Evolutionary conservation across 192 early-diverging fungal genomes (phyloP).

Genomic region (Gamsiella multidivaricata): DNA sequence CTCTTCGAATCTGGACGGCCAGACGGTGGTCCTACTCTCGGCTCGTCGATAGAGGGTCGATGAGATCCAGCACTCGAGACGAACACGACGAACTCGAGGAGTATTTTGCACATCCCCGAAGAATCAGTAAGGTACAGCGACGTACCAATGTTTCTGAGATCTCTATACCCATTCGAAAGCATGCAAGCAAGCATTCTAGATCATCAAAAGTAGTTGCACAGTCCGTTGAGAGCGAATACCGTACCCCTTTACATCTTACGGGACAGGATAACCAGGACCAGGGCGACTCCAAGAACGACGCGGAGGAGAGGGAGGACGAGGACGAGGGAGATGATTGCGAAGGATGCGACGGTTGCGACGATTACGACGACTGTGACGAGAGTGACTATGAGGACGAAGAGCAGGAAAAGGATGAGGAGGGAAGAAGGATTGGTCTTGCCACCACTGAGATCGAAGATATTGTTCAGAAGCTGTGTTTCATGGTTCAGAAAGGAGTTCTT

Average conservation of each 20-base stretch:
- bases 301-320: background rate
- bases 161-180: slow-evolving; percentile 8
- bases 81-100: slow-evolving; percentile 45
- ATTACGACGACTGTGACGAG: slow-evolving; percentile 11
- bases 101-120: slow-evolving; percentile 47
- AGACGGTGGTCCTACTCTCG: slow-evolving; percentile 32
- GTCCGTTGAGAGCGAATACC: slow-evolving; percentile 43
- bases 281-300: background rate
- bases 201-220: background rate
- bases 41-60: background rate
- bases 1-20: slow-evolving; percentile 47
- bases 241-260: slow-evolving; percentile 8
- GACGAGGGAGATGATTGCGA: slow-evolving; percentile 2
- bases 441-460: slow-evolving; percentile 45
- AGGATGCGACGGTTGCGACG: background rate
- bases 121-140: background rate
- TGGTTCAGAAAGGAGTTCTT: slow-evolving; percentile 46
- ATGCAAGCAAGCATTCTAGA: background rate
- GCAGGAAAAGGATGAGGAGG: slow-evolving; percentile 39
- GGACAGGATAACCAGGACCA: background rate
- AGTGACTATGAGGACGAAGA: slow-evolving; percentile 27
- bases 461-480: slow-evolving; percentile 41
- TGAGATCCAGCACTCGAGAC: slow-evolving; percentile 14
- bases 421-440: slow-evolving; percentile 34
- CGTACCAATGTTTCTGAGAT: background rate